Conservation (phyloP, 352 stramenopile genomes). For the Pythium diclinum region DNA sequence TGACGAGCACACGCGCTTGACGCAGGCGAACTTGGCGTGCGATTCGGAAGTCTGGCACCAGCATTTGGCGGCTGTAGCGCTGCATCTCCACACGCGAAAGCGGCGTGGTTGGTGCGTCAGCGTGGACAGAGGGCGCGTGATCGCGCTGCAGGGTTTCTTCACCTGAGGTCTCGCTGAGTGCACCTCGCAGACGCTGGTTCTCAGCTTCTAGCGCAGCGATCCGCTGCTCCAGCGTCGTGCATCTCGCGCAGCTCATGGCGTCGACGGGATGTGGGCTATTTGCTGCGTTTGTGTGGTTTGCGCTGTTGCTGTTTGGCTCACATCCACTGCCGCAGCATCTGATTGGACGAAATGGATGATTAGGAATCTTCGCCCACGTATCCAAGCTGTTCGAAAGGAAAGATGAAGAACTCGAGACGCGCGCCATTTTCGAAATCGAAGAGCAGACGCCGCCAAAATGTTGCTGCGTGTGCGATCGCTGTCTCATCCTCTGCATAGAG, state of each 20-base stretch:
- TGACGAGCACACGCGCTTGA: slow-evolving; percentile 79
- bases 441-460: not conserved
- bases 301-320: not conserved
- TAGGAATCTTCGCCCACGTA: not conserved
- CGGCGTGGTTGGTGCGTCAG: slow-evolving; percentile 28
- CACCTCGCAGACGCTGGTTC: slow-evolving; percentile 28
- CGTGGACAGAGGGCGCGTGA: not conserved
- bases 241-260: slow-evolving; percentile 25
- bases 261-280: not conserved
- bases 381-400: not conserved
- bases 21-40: slow-evolving; percentile 84
- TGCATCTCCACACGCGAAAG: slow-evolving; percentile 55
- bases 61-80: slow-evolving; percentile 94
- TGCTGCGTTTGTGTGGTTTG: not conserved
- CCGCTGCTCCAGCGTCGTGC: slow-evolving; percentile 23
- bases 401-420: not conserved
- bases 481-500: not conserved
- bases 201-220: slow-evolving; percentile 30
- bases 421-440: not conserved
- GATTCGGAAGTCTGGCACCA: slow-evolving; percentile 90
- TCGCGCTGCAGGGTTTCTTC: not conserved
- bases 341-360: not conserved
- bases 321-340: not conserved
- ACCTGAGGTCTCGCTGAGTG: not conserved
- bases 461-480: not conserved